Evolutionary conservation across 345 rosid genomes (phyloP).

Genomic region (Anastatica hierochuntica): DNA sequence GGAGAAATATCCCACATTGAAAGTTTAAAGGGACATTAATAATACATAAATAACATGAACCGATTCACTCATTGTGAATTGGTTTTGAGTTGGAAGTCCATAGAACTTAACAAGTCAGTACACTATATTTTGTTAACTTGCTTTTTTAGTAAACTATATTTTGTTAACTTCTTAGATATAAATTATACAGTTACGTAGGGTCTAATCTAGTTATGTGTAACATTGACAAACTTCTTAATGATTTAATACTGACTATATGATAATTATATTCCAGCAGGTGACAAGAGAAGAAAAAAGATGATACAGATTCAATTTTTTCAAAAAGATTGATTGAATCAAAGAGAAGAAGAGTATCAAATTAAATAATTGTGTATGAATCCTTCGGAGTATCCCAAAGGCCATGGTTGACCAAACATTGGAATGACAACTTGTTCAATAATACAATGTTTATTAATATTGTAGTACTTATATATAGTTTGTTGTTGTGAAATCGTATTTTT

Average conservation of each 20-base stretch:
- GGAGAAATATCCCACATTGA: too few relatives aligned
- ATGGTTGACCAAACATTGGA: slow-evolving; percentile 27
- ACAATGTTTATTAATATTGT: slow-evolving; percentile 13
- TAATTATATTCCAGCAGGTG: slow-evolving; percentile 20
- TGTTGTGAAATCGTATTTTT: not conserved
- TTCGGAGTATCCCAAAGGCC: slow-evolving; percentile 31
- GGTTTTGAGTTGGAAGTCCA: too few relatives aligned
- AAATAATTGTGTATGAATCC: slow-evolving; percentile 21
- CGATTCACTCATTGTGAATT: too few relatives aligned
- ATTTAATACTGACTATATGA: not conserved
- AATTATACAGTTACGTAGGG: too few relatives aligned
- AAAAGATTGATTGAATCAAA: slow-evolving; percentile 20
- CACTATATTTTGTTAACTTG: too few relatives aligned
- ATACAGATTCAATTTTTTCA: not conserved
- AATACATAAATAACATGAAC: too few relatives aligned
- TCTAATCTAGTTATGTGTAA: too few relatives aligned
- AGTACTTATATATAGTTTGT: not conserved
- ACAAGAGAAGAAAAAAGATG: not conserved
- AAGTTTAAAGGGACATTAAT: too few relatives aligned
- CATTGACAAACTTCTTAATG: slow-evolving; percentile 6
- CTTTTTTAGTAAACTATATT: too few relatives aligned
- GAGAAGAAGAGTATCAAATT: slow-evolving; percentile 15
- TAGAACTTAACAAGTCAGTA: too few relatives aligned
- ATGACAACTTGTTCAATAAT: slow-evolving; percentile 31
- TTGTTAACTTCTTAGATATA: too few relatives aligned